phyloP scores from a whole-genome alignment of 345 rosid genomes.

The Sisymbrium altissimum region DNA sequence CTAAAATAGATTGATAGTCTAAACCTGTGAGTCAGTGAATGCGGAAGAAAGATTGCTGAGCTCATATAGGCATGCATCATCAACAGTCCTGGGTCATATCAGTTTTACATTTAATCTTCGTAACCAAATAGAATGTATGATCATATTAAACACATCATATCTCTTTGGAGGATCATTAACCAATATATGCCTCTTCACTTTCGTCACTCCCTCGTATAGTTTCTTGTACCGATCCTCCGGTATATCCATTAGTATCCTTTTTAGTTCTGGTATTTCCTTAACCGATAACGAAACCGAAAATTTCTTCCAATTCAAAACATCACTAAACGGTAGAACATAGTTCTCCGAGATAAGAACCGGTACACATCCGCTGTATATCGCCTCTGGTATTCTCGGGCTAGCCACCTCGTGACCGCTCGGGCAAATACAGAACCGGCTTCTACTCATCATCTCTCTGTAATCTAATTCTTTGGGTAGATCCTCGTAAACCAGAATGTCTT shows the following conservation, averaged over 20 bases:
- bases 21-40: neutral
- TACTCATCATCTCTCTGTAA: constrained; percentile 49
- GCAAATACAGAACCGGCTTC: constrained; percentile 62
- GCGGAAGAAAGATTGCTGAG: neutral
- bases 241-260: constrained; percentile 49
- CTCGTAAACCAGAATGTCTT: constrained; percentile 55
- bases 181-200: constrained; percentile 55
- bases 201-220: constrained; percentile 43
- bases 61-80: neutral
- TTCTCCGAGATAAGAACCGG: constrained; percentile 62
- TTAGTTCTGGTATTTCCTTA: constrained; percentile 46
- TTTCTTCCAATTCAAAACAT: constrained; percentile 60
- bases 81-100: neutral
- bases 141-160: constrained; percentile 72
- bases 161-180: constrained; percentile 62
- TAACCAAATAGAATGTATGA: constrained; percentile 71
- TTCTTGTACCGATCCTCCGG: constrained; percentile 41
- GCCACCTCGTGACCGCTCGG: constrained; percentile 90
- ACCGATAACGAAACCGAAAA: constrained; percentile 55
- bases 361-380: constrained; percentile 66
- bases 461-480: constrained; percentile 38
- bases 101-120: constrained; percentile 49
- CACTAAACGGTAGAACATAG: constrained; percentile 65
- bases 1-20: too few relatives aligned
- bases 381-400: constrained; percentile 72